phyloP scores from a whole-genome alignment of 2,329 filamentous ascomycete genomes.

The Xylaria polymorpha region DNA sequence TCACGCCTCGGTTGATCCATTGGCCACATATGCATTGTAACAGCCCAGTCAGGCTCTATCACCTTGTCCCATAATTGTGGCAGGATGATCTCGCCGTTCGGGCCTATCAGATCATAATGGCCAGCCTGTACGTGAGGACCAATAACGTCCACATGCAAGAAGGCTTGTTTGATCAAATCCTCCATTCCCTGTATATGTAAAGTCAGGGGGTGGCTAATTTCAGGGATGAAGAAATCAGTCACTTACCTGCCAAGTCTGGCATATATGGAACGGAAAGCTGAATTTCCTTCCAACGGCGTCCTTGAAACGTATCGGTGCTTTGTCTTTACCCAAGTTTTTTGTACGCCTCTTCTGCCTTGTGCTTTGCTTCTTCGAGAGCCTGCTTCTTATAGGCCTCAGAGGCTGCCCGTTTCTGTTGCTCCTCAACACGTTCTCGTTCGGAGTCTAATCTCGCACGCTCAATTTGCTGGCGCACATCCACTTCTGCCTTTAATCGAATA shows the following conservation, averaged over 20 bases:
- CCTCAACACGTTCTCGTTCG: too few species aligned
- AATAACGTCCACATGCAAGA: constrained; percentile 80
- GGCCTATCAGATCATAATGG: constrained; percentile 83
- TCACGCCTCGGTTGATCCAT: too few species aligned
- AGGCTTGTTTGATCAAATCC: constrained; percentile 85
- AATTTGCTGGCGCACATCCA: too few species aligned
- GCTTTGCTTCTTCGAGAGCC: constrained; percentile 59
- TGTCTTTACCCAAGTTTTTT: constrained; percentile 66
- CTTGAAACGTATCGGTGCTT: constrained; percentile 86
- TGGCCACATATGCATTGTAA: constrained; percentile 75
- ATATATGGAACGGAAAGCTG: constrained; percentile 88
- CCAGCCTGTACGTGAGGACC: constrained; percentile 81
- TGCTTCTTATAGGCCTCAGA: constrained; percentile 64
- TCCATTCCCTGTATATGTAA: constrained; percentile 77
- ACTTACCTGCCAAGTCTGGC: constrained; percentile 84
- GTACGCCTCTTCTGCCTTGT: constrained; percentile 57
- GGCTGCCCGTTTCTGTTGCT: too few species aligned
- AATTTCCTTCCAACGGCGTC: constrained; percentile 93
- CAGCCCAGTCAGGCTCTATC: constrained; percentile 79
- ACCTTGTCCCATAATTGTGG: constrained; percentile 85
- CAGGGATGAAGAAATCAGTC: neutral
- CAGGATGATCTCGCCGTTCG: constrained; percentile 84
- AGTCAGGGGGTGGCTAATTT: constrained; percentile 13
- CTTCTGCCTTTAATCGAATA: too few species aligned
- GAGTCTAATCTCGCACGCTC: too few species aligned